Evolutionary conservation across 108 stramenopile species (phyloP).

Genomic region (Nitzschia sp.): DNA sequence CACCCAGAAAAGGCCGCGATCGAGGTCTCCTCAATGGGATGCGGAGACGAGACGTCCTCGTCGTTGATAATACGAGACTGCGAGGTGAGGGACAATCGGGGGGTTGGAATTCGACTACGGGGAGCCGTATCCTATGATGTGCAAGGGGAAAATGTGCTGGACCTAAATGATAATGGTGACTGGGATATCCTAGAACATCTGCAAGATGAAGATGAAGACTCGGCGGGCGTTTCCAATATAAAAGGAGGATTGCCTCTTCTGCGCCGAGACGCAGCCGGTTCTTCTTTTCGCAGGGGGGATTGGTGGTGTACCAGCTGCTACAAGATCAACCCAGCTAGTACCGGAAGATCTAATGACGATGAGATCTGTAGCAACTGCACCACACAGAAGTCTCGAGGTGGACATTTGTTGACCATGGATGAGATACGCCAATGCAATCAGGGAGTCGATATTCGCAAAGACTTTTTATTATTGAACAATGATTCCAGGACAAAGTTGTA

Average conservation of each 20-base stretch:
- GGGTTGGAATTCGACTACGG: conserved; percentile 30
- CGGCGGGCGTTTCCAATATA: neutral
- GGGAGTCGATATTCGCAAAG: conserved; percentile 10
- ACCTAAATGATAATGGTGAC: conserved; percentile 3
- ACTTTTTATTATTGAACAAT: neutral
- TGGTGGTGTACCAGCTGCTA: conserved; percentile 32
- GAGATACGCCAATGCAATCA: conserved; percentile 9
- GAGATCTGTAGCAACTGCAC: neutral
- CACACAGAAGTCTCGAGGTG: neutral
- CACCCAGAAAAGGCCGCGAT: conserved; percentile 37
- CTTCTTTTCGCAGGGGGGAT: conserved; percentile 39
- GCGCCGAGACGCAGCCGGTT: conserved; percentile 25
- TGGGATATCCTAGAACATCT: neutral
- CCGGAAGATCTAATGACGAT: neutral
- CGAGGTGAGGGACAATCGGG: conserved; percentile 22
- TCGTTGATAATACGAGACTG: conserved; percentile 13
- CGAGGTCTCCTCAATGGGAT: conserved; percentile 21
- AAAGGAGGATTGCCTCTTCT: neutral
- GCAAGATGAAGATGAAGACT: conserved; percentile 3
- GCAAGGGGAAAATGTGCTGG: neutral
- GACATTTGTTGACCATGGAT: conserved; percentile 5
- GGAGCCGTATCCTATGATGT: conserved; percentile 14
- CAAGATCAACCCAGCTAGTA: neutral
- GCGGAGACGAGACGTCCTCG: conserved; percentile 1
- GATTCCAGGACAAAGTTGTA: neutral